Percentiles rank a stretch among this genome's conserved stretches.
phyloP scores from a whole-genome alignment of 371 early-diverging fungal genomes.

The Zancudomyces culisetae region DNA sequence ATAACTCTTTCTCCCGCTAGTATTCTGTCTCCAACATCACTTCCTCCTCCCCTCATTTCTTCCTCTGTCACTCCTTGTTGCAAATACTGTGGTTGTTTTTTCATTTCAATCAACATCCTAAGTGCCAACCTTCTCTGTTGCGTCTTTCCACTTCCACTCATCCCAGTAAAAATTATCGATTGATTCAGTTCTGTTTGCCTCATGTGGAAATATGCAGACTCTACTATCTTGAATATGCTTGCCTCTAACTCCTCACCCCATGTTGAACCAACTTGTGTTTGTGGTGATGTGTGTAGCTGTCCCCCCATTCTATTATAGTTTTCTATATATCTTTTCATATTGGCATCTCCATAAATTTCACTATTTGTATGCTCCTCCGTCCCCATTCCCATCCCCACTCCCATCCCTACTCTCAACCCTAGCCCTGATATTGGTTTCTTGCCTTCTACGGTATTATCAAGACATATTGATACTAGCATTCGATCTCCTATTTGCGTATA shows the following conservation, averaged over 20 bases:
- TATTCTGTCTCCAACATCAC: constrained; percentile 51
- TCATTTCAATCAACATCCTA: constrained; percentile 45
- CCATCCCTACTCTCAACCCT: too few species aligned
- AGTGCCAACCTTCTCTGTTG: constrained; percentile 38
- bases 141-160: constrained; percentile 77
- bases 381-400: too few species aligned
- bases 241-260: not conserved
- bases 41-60: constrained; percentile 39
- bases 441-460: too few species aligned
- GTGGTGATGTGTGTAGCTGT: too few species aligned
- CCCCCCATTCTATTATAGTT: constrained; percentile 33
- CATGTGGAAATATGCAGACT: constrained; percentile 16
- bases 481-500: constrained; percentile 22
- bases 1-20: constrained; percentile 49
- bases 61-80: not conserved
- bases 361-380: constrained; percentile 31
- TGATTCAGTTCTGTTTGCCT: not conserved
- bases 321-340: constrained; percentile 33
- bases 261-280: too few species aligned
- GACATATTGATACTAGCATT: constrained; percentile 15
- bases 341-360: constrained; percentile 38
- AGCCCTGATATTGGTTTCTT: too few species aligned
- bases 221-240: constrained; percentile 11
- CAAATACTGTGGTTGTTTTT: constrained; percentile 23
- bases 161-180: constrained; percentile 39